Evolutionary conservation across 2,329 filamentous ascomycete genomes (phyloP).

Genomic region (Penicillium sp.): DNA sequence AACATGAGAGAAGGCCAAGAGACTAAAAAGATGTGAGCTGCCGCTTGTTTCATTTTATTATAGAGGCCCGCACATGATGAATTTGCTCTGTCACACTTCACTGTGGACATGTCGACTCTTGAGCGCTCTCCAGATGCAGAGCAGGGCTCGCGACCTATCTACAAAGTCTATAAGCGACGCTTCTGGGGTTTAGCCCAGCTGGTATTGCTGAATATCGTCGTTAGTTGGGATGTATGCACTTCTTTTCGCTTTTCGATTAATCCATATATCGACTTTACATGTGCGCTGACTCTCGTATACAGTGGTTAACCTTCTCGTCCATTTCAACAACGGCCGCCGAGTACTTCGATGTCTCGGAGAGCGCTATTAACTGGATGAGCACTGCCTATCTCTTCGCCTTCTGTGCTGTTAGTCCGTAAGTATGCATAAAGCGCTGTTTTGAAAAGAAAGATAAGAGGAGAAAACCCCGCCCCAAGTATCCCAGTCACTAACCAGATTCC

Average conservation of each 20-base stretch:
- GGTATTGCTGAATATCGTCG: constrained; percentile 84
- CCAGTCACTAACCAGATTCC: not conserved
- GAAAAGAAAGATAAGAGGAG: not conserved
- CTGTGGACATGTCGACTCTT: constrained; percentile 8
- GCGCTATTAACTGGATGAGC: constrained; percentile 87
- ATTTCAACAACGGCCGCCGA: constrained; percentile 70
- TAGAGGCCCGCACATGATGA: not conserved
- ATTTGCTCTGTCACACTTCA: not conserved
- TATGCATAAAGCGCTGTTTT: constrained; percentile 14
- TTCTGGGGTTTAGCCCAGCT: constrained; percentile 86
- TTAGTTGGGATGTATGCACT: constrained; percentile 84
- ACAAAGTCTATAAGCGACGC: constrained; percentile 73
- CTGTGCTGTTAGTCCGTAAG: constrained; percentile 65
- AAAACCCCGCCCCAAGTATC: not conserved
- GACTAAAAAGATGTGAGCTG: not conserved
- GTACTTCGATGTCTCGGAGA: constrained; percentile 74
- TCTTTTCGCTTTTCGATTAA: not conserved
- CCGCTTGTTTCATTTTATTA: not conserved
- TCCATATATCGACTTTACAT: not conserved
- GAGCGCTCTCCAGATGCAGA: constrained; percentile 10
- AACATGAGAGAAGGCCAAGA: not conserved
- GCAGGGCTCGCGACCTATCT: constrained; percentile 32
- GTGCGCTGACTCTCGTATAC: not conserved
- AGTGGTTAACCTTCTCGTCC: constrained; percentile 93
- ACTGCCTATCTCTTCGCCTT: constrained; percentile 87